Evolutionary conservation across 2,329 filamentous ascomycete genomes (phyloP), one percentile per base, ranked within the genome.

Genomic region (Aspergillus costaricaensis): DNA sequence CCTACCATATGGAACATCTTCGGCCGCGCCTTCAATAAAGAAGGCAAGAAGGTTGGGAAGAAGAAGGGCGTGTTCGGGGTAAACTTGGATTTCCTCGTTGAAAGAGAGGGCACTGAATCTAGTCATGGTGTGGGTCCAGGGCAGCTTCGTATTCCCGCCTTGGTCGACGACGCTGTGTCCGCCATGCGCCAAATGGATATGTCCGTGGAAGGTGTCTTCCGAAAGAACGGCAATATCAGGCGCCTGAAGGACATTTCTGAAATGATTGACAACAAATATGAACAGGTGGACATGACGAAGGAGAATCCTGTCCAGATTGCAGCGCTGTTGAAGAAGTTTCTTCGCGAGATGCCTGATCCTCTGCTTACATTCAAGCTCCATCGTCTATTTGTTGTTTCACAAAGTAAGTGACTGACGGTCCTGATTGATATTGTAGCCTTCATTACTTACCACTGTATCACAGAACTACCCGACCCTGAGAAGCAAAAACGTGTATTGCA

Each of bases 171-270:
- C 73, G 88, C 94, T 52, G 89, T 99, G 39, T 90, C 91, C 4
- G 92, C 93, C 12, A 96, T 99, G 91, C 88, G 93, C 69, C 95
- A 94, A 77, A 98, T 99, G 92, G 95, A 99, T 76, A 92, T 99
- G 81, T 98, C 94, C 1, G 92, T 99, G 1, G 95, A 99, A 77
- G 95, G 95, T 70, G 93, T 99, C 21, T 99, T 99, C 86, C 88
- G 95, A 68, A 99, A 99, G 84, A 99, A 98, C 71, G 95, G 95
- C 69, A 99, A 98, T 76, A 97, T 99, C 80, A 94, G 95, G 76
- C 91, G 93, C 67, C 83, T 97, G 48, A 91, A 91, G 68, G 93
- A 96, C 63, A 82, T 96, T 6, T 89, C 92, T 41, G 91, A 96
- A 58, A 83, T 88, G 68, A 92, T 99, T 65, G 95, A 99, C 75